These are phyloP conservation scores for Camelina neglecta DNA, from an alignment of 345 rosid species.

Conservation along the genomic window DNA sequence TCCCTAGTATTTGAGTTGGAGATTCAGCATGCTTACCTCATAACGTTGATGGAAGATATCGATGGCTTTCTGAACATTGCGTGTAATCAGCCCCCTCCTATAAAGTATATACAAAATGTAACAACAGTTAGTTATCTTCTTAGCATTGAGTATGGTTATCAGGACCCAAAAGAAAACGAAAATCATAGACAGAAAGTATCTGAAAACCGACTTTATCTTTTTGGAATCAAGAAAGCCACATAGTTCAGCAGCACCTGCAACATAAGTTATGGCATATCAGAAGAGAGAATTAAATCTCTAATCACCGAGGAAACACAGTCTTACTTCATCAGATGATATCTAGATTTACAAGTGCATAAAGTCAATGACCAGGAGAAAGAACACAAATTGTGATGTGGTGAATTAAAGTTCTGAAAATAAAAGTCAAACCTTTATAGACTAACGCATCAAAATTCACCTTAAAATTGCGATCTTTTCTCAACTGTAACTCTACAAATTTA, in stretches of 20 bases:
- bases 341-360: slow-evolving; percentile 19
- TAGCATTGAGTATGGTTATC: background rate
- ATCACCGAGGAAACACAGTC: background rate
- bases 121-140: background rate
- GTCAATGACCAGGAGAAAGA: slow-evolving; percentile 15
- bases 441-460: slow-evolving; percentile 5
- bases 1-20: background rate
- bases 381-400: slow-evolving; percentile 4
- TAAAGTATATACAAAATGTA: slow-evolving; percentile 40
- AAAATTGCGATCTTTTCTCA: background rate
- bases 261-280: slow-evolving; percentile 4
- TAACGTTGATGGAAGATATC: slow-evolving; percentile 81
- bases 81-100: slow-evolving; percentile 93
- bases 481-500: slow-evolving; percentile 6
- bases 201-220: slow-evolving; percentile 68
- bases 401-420: background rate
- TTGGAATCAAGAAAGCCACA: slow-evolving; percentile 87
- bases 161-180: background rate
- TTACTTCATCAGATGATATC: slow-evolving; percentile 3
- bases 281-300: background rate
- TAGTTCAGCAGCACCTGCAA: slow-evolving; percentile 78
- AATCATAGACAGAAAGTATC: background rate
- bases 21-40: slow-evolving; percentile 58
- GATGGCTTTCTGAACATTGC: slow-evolving; percentile 82
- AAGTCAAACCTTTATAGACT: slow-evolving; percentile 17